Evolutionary conservation across 306 rosid species (phyloP).

Genomic region (Rosa chinensis): DNA sequence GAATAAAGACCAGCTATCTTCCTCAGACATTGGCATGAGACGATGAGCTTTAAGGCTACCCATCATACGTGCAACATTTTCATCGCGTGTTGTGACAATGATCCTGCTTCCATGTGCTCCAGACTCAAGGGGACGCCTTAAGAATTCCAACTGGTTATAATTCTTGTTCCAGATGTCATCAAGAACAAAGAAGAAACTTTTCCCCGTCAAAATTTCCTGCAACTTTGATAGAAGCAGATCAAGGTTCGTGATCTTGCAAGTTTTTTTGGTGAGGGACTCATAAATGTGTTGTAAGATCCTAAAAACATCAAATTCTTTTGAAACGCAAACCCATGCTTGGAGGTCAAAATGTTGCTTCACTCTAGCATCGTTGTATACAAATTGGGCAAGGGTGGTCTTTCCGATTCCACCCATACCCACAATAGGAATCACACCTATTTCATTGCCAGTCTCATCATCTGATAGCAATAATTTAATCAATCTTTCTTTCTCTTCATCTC

Average conservation of each 20-base stretch:
- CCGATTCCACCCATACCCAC: too few relatives aligned
- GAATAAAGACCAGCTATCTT: too few relatives aligned
- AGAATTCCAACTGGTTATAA: neutral
- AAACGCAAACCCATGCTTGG: neutral
- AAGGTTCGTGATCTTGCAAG: neutral
- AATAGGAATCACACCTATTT: too few relatives aligned
- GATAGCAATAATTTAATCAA: too few relatives aligned
- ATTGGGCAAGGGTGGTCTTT: too few relatives aligned
- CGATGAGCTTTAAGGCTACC: too few relatives aligned
- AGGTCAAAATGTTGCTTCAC: too few relatives aligned
- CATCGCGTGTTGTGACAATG: constrained; percentile 7
- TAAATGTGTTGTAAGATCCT: neutral
- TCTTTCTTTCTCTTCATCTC: too few relatives aligned
- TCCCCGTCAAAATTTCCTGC: neutral
- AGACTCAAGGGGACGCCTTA: neutral
- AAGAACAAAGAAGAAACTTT: neutral
- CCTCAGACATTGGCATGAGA: too few relatives aligned
- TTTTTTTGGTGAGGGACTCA: neutral
- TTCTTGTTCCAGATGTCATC: constrained; percentile 4
- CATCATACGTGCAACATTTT: too few relatives aligned
- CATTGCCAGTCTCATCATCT: too few relatives aligned
- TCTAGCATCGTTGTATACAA: too few relatives aligned
- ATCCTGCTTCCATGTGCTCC: constrained; percentile 7
- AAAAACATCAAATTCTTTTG: neutral
- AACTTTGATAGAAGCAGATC: neutral